These are phyloP conservation scores for Calendula officinalis DNA, from an alignment of 129 eudicot genomes.

Conservation along the genomic window DNA sequence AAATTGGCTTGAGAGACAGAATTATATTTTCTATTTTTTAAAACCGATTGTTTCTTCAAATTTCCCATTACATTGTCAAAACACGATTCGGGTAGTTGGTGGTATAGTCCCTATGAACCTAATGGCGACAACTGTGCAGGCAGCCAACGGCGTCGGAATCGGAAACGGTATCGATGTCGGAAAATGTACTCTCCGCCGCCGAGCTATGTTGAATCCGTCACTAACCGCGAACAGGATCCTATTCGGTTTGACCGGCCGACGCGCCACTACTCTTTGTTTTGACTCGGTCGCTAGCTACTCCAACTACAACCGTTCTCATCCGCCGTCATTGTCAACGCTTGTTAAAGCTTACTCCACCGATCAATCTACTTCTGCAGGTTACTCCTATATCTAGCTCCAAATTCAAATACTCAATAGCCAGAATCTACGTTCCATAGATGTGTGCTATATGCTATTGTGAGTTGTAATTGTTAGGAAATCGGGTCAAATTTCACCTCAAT, in stretches of 20 bases:
- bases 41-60: not conserved
- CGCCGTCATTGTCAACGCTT: slow-evolving; percentile 3
- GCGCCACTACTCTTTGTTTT: not conserved
- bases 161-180: not conserved
- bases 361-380: slow-evolving; percentile 6
- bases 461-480: not conserved
- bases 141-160: slow-evolving; percentile 33
- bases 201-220: not conserved
- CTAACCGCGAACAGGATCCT: slow-evolving; percentile 2
- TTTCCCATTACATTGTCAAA: not conserved
- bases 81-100: not conserved
- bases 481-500: not conserved
- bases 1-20: too few relatives aligned
- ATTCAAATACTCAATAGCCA: not conserved
- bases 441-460: not conserved
- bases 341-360: slow-evolving; percentile 4
- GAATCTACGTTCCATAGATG: not conserved
- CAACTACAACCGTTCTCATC: not conserved
- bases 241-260: not conserved
- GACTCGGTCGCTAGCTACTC: not conserved
- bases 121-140: slow-evolving; percentile 44
- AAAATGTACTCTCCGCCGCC: slow-evolving; percentile 6
- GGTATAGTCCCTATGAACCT: slow-evolving; percentile 26
- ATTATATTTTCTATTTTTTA: too few relatives aligned
- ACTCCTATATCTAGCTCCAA: not conserved